phyloP scores from a whole-genome alignment of 192 early-diverging fungal genomes.

The Linnemannia zychae region DNA sequence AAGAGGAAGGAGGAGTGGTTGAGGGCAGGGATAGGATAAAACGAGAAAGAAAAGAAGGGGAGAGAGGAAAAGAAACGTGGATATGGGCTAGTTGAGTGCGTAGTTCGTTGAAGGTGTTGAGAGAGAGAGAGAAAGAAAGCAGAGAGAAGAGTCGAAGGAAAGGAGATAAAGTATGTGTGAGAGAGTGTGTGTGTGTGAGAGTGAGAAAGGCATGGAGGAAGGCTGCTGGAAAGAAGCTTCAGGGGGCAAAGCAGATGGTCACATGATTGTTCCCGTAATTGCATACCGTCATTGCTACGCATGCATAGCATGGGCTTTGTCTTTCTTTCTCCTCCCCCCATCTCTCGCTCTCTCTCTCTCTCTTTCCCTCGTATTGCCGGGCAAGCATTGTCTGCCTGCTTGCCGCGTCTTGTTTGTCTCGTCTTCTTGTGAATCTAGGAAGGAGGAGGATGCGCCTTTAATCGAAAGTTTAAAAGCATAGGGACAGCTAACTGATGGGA shows the following conservation, averaged over 20 bases:
- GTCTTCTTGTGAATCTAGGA: too few relatives aligned
- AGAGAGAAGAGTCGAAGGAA: not conserved
- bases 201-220: too few relatives aligned
- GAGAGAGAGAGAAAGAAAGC: not conserved
- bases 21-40: not conserved
- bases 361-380: too few relatives aligned
- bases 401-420: too few relatives aligned
- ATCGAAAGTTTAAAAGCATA: not conserved
- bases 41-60: not conserved
- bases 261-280: not conserved
- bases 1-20: not conserved
- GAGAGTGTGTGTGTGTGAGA: too few relatives aligned
- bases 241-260: not conserved
- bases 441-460: too few relatives aligned
- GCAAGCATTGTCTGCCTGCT: too few relatives aligned
- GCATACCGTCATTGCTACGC: not conserved
- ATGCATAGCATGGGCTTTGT: too few relatives aligned
- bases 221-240: not conserved
- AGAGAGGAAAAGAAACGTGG: not conserved
- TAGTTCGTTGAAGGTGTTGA: too few relatives aligned
- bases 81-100: not conserved
- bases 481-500: not conserved
- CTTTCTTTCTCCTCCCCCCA: too few relatives aligned
- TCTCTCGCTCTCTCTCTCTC: too few relatives aligned
- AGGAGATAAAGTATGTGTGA: not conserved